Evolutionary conservation across 805 yeast species (phyloP), one percentile per base, ranked within the genome.

Genomic region (Candida koratica): DNA sequence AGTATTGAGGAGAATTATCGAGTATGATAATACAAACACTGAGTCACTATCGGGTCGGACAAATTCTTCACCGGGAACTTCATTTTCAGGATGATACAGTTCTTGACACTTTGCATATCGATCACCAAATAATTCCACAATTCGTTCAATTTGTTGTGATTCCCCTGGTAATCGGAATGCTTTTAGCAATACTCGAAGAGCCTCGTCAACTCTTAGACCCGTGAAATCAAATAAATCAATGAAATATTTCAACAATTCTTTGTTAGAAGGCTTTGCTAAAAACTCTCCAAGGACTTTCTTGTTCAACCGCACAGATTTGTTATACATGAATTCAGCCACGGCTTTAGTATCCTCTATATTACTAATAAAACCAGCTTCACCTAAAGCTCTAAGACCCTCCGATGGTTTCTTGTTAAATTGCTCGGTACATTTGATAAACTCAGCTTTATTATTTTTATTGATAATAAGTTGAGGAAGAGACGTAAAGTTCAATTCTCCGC

Each of bases 91-190:
- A 6, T 32, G 14, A 10, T 25, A 17, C 7, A 33, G 36, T 5
- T 61, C 61, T 51, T 81, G 86, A 39, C 83, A 79, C 13, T 66
- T 67, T 10, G 85, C 84, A 59, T 86, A 93, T 40, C 84, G 76
- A 27, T 78, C 80, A 3, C 95, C 88, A 59, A 93, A 93, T 5
- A 77, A 68, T 51, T 90, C 97, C 18, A 93, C 82, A 11, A 90
- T 77, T 50, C 96, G 73, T 57, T 93, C 98, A 55, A 93, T 93
- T 57, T 87, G 96, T 53, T 88, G 97, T 0, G 97, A 84, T 61
- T 93, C 99, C 41, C 99, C 99, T 1, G 97, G 97, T 32, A 93
- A 69, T 56, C 98, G 75, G 54, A 93, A 90, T 14, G 84, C 75
- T 38, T 84, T 83, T 46, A 94, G 67, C 41, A 93, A 58, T 38